Evolutionary conservation across 2,329 filamentous ascomycete genomes (phyloP), one percentile per base, ranked within the genome.

Genomic region (Didymosphaeria variabile): DNA sequence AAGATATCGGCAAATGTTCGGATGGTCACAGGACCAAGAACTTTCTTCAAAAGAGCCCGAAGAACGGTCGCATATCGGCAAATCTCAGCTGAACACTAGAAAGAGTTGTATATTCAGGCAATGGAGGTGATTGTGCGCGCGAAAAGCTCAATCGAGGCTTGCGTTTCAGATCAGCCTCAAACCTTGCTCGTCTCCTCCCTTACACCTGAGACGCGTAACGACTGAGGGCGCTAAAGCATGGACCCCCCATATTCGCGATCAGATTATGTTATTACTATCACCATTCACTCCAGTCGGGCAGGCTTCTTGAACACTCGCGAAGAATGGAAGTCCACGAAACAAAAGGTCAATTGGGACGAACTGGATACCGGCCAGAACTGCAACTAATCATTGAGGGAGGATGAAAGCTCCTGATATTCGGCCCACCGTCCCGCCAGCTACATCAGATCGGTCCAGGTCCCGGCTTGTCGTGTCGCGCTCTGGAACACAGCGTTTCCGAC

Each of bases 181-280:
- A 44, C 19, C 19, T 31, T 36, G 17, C 47, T 45, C 32, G 50
- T 47, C 51, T 50, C 46, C 38, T 36, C 29, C 29, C 32, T 34
- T 19, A 36, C 3, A 34, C 31, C 31, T 59, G 60, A 59, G 60
- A 62, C 56, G 38, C 32, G n/a, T 15, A 19, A 45, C 23, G 56
- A 62, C 26, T n/a, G 51, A 57, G 46, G 51, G 46, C 36, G 29
- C 21, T 21, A 50, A 40, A 45, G 60, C 55, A 56, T 62, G 55
- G 45, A n/a, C n/a, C 31, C 6, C 40, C 12, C 2, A 19, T 8
- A 13, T 19, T 31, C 23, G 26, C 23, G 38, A 54, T 32, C 36
- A n/a, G n/a, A 44, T 44, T 5, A 13, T n/a, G 29, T 21, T 51
- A 12, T 8, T 9, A 23, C 4, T 52, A 19, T 38, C 38, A 40